Base-by-base conservation (phyloP, 345 rosid species). In the Lumnitzera racemosa region DNA sequence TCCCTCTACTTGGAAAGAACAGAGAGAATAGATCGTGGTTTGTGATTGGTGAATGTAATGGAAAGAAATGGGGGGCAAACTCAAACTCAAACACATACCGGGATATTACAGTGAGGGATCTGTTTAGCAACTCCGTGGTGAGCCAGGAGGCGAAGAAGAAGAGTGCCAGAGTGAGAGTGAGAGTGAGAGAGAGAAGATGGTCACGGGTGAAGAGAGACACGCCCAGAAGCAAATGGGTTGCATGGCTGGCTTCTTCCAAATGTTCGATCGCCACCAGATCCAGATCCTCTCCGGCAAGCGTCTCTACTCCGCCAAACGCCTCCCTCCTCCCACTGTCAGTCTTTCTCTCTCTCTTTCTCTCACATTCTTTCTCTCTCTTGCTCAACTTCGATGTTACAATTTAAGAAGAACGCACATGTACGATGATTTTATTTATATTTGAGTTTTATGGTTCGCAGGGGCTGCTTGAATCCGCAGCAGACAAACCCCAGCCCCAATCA, bases 231-330 rank as follows among this genome's bases (percentile, higher is more conserved):
- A 87, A 47, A 80, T 85, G 60, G 99, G 99, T 0, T 94, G 99
- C 89, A 88, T 94, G 96, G 75, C 97, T 55, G 99, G 97, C 43
- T 88, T 94, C 81, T 77, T 90, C 69, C 91, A 94, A 74, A 90
- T 94, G 73, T 90, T 94, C 67, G 99, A 94, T 68, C 96, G 96
- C 52, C 82, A 82, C 55, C 85, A 85, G 59, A 55, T 81, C 55
- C 85, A 85, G 58, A 55, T 81, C 61, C 74, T 90, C 68, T 63
- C 87, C 31, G 83, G 89, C 23, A 86, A 82, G 65, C 90, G 91
- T 76, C 73, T 78, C 55, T 66, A 66, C 77, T 15, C 83, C 59
- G 56, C 82, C 65, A 85, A 78, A 47, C 89, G 87, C 70, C 90
- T 82, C 67, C 83, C 90, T 62, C 68, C 85, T 2, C 49, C 74